A percentile compares a stretch with the other conserved stretches of the same genome.
phyloP scores from a whole-genome alignment of 371 early-diverging fungal genomes.

The Sporodiniella umbellata region DNA sequence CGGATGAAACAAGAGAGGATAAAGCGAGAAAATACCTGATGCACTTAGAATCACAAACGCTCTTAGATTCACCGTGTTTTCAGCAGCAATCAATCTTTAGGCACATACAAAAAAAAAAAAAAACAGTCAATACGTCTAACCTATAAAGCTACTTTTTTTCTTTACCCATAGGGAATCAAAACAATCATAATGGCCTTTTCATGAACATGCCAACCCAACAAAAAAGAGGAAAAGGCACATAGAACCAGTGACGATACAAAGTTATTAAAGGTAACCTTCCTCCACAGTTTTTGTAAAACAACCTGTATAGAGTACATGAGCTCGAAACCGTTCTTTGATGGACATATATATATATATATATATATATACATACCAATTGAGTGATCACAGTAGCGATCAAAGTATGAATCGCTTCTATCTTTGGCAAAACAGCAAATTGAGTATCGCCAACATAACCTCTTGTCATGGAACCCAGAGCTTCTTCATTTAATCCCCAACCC shows the following conservation, averaged over 20 bases:
- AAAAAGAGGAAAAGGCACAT: conserved; percentile 84
- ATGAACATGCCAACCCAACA: conserved; percentile 98
- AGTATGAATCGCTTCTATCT: conserved; percentile 72
- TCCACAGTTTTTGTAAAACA: conserved; percentile 56
- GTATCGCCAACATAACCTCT: conserved; percentile 93
- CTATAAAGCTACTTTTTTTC: conserved; percentile 2
- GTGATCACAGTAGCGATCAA: conserved; percentile 72
- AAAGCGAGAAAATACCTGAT: conserved; percentile 76
- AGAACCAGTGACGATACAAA: conserved; percentile 75
- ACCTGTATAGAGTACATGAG: too few species aligned
- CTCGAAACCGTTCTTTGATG: too few species aligned
- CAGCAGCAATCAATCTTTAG: conserved; percentile 43
- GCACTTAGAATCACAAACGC: conserved; percentile 64
- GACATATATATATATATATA: too few species aligned
- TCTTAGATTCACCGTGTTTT: conserved; percentile 48
- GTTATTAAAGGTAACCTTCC: conserved; percentile 60
- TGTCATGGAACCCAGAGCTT: conserved; percentile 67
- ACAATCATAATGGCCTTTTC: conserved; percentile 94
- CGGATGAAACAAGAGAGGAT: conserved; percentile 82
- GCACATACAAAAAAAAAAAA: neutral
- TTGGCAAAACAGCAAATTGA: conserved; percentile 77
- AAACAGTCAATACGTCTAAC: too few species aligned
- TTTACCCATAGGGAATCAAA: conserved; percentile 72
- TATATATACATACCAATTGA: conserved; percentile 53
- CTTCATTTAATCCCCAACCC: conserved; percentile 41